Percentiles rank a stretch among this genome's conserved stretches.
These are phyloP conservation scores for Tritrichomonas foetus DNA, from an alignment of 208 protist species.

Conservation along the genomic window DNA sequence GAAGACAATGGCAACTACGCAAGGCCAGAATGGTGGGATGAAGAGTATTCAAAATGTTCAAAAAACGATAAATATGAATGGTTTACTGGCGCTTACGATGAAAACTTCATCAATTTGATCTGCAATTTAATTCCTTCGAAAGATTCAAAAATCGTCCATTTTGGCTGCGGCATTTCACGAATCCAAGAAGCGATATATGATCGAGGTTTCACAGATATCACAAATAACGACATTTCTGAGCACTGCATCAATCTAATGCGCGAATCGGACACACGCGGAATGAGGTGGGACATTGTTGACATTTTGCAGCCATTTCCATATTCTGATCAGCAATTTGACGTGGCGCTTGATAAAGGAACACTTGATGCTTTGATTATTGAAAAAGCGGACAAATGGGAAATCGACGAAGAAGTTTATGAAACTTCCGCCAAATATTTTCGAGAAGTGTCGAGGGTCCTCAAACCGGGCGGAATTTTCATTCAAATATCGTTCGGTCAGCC, in stretches of 20 bases:
- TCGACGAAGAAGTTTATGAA: not conserved
- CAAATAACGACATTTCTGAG: not conserved
- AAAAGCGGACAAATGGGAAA: not conserved
- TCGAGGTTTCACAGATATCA: not conserved
- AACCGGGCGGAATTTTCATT: constrained; percentile 39
- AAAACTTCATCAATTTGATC: not conserved
- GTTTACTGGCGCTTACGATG: not conserved
- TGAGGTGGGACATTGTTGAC: constrained; percentile 22
- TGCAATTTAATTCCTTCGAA: not conserved
- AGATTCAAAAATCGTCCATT: not conserved
- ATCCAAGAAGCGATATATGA: not conserved
- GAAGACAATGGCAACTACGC: not conserved
- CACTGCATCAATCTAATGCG: not conserved
- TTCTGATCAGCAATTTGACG: not conserved
- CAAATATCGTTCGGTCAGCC: constrained; percentile 34
- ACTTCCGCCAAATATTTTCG: not conserved
- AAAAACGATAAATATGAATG: not conserved
- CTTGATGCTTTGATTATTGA: constrained; percentile 9
- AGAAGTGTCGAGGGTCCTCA: not conserved
- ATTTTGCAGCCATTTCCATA: not conserved
- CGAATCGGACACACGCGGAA: not conserved
- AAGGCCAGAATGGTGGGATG: constrained; percentile 15
- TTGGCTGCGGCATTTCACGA: not conserved
- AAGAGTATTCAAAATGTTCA: not conserved
- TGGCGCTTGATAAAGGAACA: not conserved